A percentile compares a stretch with the other conserved stretches of the same genome.
phyloP scores from a whole-genome alignment of 495 filamentous ascomycete genomes.

The Baudoinia panamericana region DNA sequence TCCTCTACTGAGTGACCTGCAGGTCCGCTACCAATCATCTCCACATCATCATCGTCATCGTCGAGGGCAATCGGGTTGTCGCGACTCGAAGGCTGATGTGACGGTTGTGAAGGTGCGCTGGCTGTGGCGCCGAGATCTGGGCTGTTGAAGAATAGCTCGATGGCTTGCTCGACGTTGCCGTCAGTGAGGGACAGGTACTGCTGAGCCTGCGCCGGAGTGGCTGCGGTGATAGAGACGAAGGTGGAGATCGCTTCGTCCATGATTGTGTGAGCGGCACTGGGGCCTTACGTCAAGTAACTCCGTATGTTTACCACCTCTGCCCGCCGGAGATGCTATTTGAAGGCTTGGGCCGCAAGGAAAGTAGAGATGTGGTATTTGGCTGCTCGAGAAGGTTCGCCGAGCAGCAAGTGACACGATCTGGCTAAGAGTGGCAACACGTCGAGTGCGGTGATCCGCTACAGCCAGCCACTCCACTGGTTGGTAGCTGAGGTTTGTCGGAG shows the following conservation, averaged over 20 bases:
- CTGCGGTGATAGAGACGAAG: constrained; percentile 59
- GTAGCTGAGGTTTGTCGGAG: too few relatives aligned
- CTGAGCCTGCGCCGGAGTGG: constrained; percentile 48
- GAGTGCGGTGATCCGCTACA: too few relatives aligned
- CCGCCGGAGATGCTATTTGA: too few relatives aligned
- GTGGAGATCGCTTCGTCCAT: constrained; percentile 56
- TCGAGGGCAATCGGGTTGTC: constrained; percentile 29
- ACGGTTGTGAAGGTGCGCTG: constrained; percentile 28
- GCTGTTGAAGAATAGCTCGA: constrained; percentile 70
- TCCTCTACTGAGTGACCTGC: constrained; percentile 41
- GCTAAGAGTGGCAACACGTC: too few relatives aligned
- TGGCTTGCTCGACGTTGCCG: constrained; percentile 67
- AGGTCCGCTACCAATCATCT: constrained; percentile 26
- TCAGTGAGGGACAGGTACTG: constrained; percentile 75
- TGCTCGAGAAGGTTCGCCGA: too few relatives aligned
- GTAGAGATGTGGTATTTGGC: too few relatives aligned
- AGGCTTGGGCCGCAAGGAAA: too few relatives aligned
- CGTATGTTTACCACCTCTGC: too few relatives aligned
- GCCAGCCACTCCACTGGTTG: too few relatives aligned
- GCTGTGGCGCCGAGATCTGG: constrained; percentile 36
- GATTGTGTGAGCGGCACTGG: too few relatives aligned
- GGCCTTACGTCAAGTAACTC: too few relatives aligned
- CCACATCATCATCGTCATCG: constrained; percentile 48
- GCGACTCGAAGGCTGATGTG: constrained; percentile 21
- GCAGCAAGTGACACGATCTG: too few relatives aligned